A percentile compares a stretch with the other conserved stretches of the same genome.
Conservation (phyloP, 2,329 filamentous ascomycete species). For the Hypoxylon sp. region DNA sequence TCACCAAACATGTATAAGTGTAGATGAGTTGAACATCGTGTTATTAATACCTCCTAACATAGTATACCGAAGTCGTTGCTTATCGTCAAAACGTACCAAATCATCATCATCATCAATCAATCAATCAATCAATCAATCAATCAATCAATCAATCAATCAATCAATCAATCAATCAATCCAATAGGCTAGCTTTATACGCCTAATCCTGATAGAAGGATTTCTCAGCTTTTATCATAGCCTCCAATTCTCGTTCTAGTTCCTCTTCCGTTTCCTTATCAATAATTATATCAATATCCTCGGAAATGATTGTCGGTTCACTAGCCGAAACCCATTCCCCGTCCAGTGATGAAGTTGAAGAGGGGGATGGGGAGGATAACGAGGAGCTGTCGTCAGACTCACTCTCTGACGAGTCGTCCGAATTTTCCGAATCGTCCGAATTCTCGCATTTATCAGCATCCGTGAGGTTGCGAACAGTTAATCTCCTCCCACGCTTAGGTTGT, state of each 20-base stretch:
- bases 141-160: not conserved
- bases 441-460: slow-evolving; percentile 28
- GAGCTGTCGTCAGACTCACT: slow-evolving; percentile 36
- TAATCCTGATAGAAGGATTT: slow-evolving; percentile 27
- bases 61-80: not conserved
- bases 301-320: not conserved
- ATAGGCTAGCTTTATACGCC: not conserved
- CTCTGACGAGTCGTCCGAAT: slow-evolving; percentile 39
- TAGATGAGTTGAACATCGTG: not conserved
- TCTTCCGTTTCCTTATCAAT: slow-evolving; percentile 1
- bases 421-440: slow-evolving; percentile 32
- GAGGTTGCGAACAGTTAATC: slow-evolving; percentile 39
- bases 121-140: not conserved
- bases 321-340: slow-evolving; percentile 34
- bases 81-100: slow-evolving; percentile 17
- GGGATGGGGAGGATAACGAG: slow-evolving; percentile 9
- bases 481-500: slow-evolving; percentile 17
- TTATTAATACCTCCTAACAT: slow-evolving; percentile 4
- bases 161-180: not conserved
- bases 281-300: not conserved
- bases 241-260: slow-evolving; percentile 9
- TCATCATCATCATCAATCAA: not conserved
- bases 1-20: not conserved
- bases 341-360: slow-evolving; percentile 30
- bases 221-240: slow-evolving; percentile 16